Evolutionary conservation across 2,329 filamentous ascomycete species (phyloP), one percentile per base, ranked within the genome.

Genomic region (Ophiobolus disseminans): DNA sequence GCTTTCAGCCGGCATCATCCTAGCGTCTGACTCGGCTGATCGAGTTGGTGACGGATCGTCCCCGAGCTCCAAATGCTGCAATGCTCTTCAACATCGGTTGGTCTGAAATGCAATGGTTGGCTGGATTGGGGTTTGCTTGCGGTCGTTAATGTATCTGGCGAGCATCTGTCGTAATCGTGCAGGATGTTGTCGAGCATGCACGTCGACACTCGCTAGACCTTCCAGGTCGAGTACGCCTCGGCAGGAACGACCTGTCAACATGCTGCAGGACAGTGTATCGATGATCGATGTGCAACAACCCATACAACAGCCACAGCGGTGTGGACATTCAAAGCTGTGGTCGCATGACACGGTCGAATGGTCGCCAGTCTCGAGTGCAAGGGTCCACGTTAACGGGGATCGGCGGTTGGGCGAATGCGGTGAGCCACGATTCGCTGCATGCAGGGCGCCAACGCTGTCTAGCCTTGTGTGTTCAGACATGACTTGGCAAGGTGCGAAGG

Each of bases 21-120:
- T 60, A 55, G 57, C 49, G 48, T 48, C 54, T 60, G 62, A 63
- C 66, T 70, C 65, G 66, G 66, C 66, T 68, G 65, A 69, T 58
- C 55, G 44, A 58, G 40, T 52, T 53, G 57, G 60, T 53, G 49
- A 45, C 50, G 50, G 50, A 45, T 45, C 26, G 26, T 25, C 40
- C 34, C 44, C 42, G 53, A 55, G 56, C 53, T 55, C 40, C 36
- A 42, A 45, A 59, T 49, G 56, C 57, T 51, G 51, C 48, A 60
- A 55, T 65, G 59, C 58, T 58, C 48, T 48, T 46, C 47, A 50
- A 53, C 23, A 31, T 14, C 16, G n/a, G 30, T 26, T 26, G 23
- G 6, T 7, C 7, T 26, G 23, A 26, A 32, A 3, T 32, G 30
- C 16, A 14, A 50, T 50, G 44, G 57, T 41, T 54, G 36, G 40